These are phyloP conservation scores for Delonix regia DNA, from an alignment of 306 rosid genomes.

Conservation along the genomic window DNA sequence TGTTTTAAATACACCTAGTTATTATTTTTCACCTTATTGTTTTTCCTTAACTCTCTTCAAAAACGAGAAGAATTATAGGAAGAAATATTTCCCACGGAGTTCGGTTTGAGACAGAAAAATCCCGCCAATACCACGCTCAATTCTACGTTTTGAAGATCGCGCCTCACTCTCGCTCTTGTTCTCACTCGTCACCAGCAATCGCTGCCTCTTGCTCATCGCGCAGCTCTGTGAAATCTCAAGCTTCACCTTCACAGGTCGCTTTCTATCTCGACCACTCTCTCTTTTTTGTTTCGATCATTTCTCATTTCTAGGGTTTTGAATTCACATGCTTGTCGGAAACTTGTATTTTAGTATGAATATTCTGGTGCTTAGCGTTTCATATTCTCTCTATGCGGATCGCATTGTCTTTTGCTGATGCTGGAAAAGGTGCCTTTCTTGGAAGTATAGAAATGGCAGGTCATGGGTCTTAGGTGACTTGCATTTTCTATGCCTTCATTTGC, in stretches of 20 bases:
- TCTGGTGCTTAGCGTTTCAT: neutral
- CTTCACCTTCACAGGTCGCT: neutral
- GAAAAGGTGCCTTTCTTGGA: neutral
- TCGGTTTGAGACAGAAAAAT: neutral
- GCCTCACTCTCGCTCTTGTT: neutral
- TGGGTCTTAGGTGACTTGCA: neutral
- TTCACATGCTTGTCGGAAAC: neutral
- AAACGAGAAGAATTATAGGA: too few species aligned
- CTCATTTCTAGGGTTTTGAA: slow-evolving; percentile 15
- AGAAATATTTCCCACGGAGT: neutral
- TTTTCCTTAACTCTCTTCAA: too few species aligned
- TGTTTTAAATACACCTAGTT: too few species aligned
- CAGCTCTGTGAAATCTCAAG: neutral
- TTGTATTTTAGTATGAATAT: neutral
- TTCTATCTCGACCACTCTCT: neutral
- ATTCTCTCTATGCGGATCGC: neutral
- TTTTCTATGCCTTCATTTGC: neutral
- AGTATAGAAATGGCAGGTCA: neutral
- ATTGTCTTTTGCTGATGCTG: neutral
- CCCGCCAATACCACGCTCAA: slow-evolving; percentile 43
- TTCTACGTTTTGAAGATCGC: slow-evolving; percentile 24
- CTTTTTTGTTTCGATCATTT: neutral
- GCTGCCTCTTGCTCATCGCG: neutral
- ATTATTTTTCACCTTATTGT: too few species aligned
- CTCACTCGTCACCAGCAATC: neutral